These are phyloP conservation scores for Catunica adiposa DNA, from an alignment of 2,329 filamentous ascomycete species.

Conservation along the genomic window DNA sequence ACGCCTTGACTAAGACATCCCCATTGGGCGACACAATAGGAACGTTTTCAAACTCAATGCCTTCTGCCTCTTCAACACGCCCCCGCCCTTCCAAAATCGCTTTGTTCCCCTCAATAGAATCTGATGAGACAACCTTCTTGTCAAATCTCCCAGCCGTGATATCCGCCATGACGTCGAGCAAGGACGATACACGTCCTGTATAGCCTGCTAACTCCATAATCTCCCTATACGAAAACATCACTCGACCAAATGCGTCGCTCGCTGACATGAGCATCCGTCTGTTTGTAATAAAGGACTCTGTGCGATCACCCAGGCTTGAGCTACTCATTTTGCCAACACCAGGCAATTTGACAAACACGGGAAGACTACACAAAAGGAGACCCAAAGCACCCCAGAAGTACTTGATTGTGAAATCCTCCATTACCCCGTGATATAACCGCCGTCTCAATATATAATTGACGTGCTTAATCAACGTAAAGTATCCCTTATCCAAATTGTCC, in stretches of 20 bases:
- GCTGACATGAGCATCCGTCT: slow-evolving; percentile 79
- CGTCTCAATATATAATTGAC: slow-evolving; percentile 87
- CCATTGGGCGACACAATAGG: slow-evolving; percentile 96
- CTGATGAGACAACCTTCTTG: slow-evolving; percentile 89
- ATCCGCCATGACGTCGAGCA: slow-evolving; percentile 89
- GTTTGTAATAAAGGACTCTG: slow-evolving; percentile 80
- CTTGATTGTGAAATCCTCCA: slow-evolving; percentile 99
- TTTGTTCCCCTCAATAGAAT: slow-evolving; percentile 64
- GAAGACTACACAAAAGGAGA: slow-evolving; percentile 78
- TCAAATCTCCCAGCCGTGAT: slow-evolving; percentile 80
- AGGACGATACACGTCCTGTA: slow-evolving; percentile 75
- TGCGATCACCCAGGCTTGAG: slow-evolving; percentile 50
- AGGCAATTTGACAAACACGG: slow-evolving; percentile 88
- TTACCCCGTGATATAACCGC: slow-evolving; percentile 92
- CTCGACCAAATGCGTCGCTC: slow-evolving; percentile 83
- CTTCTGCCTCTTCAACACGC: slow-evolving; percentile 60
- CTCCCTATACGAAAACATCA: slow-evolving; percentile 98
- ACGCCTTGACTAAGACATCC: slow-evolving; percentile 69
- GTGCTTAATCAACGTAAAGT: slow-evolving; percentile 97
- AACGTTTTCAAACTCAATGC: slow-evolving; percentile 76
- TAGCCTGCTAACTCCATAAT: slow-evolving; percentile 91
- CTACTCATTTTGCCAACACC: slow-evolving; percentile 26
- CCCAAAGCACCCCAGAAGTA: slow-evolving; percentile 97
- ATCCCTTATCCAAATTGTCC: slow-evolving; percentile 90
- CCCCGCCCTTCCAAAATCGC: slow-evolving; percentile 71